phyloP scores from a whole-genome alignment of 768 basidiomycete genomes.

The Nidula microcarpa region DNA sequence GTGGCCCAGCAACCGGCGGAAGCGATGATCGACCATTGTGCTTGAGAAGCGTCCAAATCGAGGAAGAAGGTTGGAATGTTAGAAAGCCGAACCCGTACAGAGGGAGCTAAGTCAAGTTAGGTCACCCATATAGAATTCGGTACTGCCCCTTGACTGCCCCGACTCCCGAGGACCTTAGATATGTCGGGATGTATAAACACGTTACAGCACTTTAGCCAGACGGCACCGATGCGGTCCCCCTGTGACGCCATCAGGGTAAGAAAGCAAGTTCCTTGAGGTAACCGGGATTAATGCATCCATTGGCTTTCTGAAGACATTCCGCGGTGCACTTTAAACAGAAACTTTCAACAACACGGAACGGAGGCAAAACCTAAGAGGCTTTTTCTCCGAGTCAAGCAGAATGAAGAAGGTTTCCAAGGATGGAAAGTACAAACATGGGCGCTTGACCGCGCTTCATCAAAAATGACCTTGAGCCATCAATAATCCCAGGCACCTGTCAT shows the following conservation, averaged over 20 bases:
- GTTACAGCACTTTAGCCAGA: neutral
- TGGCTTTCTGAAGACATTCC: too few species aligned
- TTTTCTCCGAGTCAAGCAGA: too few species aligned
- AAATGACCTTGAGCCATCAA: too few species aligned
- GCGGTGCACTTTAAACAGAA: too few species aligned
- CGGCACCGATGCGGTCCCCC: neutral
- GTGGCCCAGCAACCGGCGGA: neutral
- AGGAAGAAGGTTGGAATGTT: neutral
- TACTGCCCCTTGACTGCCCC: neutral
- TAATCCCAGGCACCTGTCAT: too few species aligned
- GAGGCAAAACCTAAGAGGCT: too few species aligned
- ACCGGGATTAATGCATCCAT: too few species aligned
- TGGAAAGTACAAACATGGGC: too few species aligned
- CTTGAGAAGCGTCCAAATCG: neutral
- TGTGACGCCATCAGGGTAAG: neutral
- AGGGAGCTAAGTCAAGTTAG: neutral
- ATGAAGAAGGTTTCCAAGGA: too few species aligned
- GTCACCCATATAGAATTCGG: neutral
- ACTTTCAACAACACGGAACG: too few species aligned
- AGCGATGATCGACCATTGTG: neutral
- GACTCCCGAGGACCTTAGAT: neutral
- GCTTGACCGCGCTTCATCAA: too few species aligned
- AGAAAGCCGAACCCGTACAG: neutral
- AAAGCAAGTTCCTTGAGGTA: neutral
- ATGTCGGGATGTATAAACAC: neutral